Conservation (phyloP, 495 filamentous ascomycete genomes). For the Annulohypoxylon moriforme region DNA sequence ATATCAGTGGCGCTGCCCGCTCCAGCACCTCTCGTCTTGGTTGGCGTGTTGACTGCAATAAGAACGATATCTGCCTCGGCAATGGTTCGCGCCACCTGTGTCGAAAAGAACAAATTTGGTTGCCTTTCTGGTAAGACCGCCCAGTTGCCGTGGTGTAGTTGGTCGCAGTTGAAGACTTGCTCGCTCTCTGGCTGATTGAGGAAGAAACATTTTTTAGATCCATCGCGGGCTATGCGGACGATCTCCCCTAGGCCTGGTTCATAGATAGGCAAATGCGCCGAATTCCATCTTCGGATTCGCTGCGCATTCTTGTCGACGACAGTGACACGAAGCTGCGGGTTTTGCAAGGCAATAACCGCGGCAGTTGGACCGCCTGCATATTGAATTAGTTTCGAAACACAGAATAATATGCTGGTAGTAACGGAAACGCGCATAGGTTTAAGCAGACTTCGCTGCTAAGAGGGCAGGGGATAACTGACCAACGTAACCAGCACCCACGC, state of each 20-base stretch:
- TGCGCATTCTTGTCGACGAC: constrained; percentile 75
- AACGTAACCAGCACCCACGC: constrained; percentile 73
- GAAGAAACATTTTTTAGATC: constrained; percentile 50
- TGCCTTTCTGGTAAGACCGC: constrained; percentile 49
- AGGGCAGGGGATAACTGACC: constrained; percentile 56
- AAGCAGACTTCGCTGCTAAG: neutral
- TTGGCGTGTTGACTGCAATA: constrained; percentile 84
- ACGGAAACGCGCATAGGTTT: constrained; percentile 1
- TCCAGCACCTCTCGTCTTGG: constrained; percentile 76
- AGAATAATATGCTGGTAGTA: neutral
- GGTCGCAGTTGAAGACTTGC: constrained; percentile 15
- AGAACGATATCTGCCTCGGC: constrained; percentile 78
- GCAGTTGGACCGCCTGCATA: constrained; percentile 78
- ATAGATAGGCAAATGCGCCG: constrained; percentile 77
- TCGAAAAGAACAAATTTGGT: constrained; percentile 79
- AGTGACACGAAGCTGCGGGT: constrained; percentile 73
- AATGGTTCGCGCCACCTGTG: constrained; percentile 69
- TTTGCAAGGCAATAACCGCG: constrained; percentile 78
- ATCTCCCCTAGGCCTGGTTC: constrained; percentile 78
- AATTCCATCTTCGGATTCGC: constrained; percentile 80
- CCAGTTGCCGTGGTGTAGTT: constrained; percentile 19
- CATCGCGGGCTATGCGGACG: constrained; percentile 72
- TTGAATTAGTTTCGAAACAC: constrained; percentile 12
- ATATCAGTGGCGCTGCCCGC: constrained; percentile 79
- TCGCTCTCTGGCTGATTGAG: constrained; percentile 41